phyloP scores from a whole-genome alignment of 169 alveolate species.

The Cryptosporidium muris region DNA sequence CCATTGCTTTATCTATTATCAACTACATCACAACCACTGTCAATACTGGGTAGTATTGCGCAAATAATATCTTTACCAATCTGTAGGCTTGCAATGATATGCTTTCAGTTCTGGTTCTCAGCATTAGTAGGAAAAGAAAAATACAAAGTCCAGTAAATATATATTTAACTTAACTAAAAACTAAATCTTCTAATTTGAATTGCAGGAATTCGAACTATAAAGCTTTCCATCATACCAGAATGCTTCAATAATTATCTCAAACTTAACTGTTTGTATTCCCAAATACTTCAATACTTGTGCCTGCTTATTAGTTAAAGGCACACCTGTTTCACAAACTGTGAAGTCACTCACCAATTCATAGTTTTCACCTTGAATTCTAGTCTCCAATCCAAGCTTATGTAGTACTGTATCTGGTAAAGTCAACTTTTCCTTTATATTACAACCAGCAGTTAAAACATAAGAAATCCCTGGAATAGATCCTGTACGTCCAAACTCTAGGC shows the following conservation, averaged over 20 bases:
- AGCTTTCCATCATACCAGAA: constrained; percentile 14
- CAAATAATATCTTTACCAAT: too few species aligned
- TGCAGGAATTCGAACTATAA: too few species aligned
- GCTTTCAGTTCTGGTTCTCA: too few species aligned
- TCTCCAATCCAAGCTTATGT: constrained; percentile 33
- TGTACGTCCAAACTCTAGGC: constrained; percentile 50
- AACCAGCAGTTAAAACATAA: constrained; percentile 11
- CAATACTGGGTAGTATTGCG: too few species aligned
- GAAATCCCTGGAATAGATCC: constrained; percentile 55
- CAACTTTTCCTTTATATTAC: constrained; percentile 9
- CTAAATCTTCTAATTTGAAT: too few species aligned
- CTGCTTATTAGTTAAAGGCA: constrained; percentile 34
- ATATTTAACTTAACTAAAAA: too few species aligned
- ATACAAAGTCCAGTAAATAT: too few species aligned
- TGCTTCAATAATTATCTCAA: constrained; percentile 42
- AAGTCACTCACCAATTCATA: neutral
- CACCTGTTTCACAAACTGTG: constrained; percentile 24
- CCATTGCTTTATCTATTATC: too few species aligned
- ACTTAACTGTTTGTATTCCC: constrained; percentile 38
- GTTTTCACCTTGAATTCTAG: constrained; percentile 2
- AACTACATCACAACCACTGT: too few species aligned
- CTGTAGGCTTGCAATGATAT: too few species aligned
- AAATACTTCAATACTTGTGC: constrained; percentile 19
- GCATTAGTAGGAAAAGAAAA: too few species aligned
- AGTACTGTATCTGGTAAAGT: constrained; percentile 15